Evolutionary conservation across 2,329 filamentous ascomycete species (phyloP).

Genomic region (Sclerotinia sclerotiorum): DNA sequence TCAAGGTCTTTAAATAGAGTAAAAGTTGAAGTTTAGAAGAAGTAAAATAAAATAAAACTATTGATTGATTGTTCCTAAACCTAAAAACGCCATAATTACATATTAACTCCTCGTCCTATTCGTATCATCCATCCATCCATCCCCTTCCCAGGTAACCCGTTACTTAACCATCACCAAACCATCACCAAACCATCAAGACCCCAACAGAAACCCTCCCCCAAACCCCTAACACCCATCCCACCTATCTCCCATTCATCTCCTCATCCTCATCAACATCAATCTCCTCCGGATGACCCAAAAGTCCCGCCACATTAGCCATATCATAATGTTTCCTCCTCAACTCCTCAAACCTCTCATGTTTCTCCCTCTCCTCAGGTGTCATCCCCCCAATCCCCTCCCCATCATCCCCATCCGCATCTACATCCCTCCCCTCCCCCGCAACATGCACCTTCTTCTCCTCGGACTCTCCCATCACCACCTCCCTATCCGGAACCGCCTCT

Average conservation of each 20-base stretch:
- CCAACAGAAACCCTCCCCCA: too few species aligned
- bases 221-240: too few species aligned
- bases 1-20: too few species aligned
- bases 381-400: conserved; percentile 51
- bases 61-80: too few species aligned
- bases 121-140: too few species aligned
- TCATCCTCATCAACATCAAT: conserved; percentile 59
- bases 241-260: conserved; percentile 36
- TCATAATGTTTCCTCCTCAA: conserved; percentile 97
- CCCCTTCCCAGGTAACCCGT: too few species aligned
- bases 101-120: too few species aligned
- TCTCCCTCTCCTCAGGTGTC: conserved; percentile 75
- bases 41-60: too few species aligned
- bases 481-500: conserved; percentile 59
- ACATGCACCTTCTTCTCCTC: conserved; percentile 81
- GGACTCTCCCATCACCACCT: conserved; percentile 42
- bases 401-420: conserved; percentile 47
- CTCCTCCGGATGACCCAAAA: conserved; percentile 75
- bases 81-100: too few species aligned
- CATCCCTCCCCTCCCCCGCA: conserved; percentile 45
- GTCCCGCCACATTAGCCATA: conserved; percentile 89
- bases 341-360: conserved; percentile 88
- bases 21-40: too few species aligned
- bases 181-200: too few species aligned
- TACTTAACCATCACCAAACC: too few species aligned